Percentiles rank a stretch among this genome's conserved stretches.
These are phyloP conservation scores for Mycena sanguinolenta DNA, from an alignment of 768 basidiomycete species.

Conservation along the genomic window DNA sequence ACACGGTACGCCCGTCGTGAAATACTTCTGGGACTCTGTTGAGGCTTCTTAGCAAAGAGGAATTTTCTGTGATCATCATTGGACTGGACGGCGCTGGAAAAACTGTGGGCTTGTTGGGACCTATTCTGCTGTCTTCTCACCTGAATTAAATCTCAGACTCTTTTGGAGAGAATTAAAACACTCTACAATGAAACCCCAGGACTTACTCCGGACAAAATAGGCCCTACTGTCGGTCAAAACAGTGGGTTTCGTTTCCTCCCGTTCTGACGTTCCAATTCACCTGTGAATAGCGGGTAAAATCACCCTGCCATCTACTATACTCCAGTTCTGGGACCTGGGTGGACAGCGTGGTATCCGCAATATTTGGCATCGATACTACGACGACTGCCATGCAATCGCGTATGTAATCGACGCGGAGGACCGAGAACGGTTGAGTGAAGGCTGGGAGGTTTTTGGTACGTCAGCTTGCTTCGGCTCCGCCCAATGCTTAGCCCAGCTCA, in stretches of 20 bases:
- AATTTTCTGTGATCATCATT: slow-evolving; percentile 95
- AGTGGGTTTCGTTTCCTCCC: slow-evolving; percentile 66
- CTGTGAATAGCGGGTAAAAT: slow-evolving; percentile 85
- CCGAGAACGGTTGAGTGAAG: slow-evolving; percentile 88
- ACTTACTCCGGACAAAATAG: slow-evolving; percentile 93
- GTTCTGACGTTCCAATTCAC: not conserved
- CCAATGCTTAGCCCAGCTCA: slow-evolving; percentile 44
- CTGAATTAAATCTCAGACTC: slow-evolving; percentile 63
- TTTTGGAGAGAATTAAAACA: slow-evolving; percentile 95
- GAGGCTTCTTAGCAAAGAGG: slow-evolving; percentile 71
- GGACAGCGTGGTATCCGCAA: slow-evolving; percentile 94
- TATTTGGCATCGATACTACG: slow-evolving; percentile 96
- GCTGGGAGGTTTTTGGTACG: slow-evolving; percentile 98
- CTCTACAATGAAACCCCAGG: slow-evolving; percentile 90
- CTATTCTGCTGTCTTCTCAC: not conserved
- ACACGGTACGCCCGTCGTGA: slow-evolving; percentile 68
- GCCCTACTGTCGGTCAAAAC: slow-evolving; percentile 97
- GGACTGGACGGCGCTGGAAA: slow-evolving; percentile 95
- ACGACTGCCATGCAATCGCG: slow-evolving; percentile 96
- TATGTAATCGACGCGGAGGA: slow-evolving; percentile 97
- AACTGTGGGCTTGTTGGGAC: slow-evolving; percentile 63
- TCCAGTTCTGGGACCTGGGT: slow-evolving; percentile 98
- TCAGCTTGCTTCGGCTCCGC: slow-evolving; percentile 19
- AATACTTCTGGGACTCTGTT: slow-evolving; percentile 3
- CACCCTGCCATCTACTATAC: slow-evolving; percentile 90